A percentile compares a stretch with the other conserved stretches of the same genome.
Conservation (phyloP, 805 yeast genomes). For the Hanseniaspora vineae region DNA sequence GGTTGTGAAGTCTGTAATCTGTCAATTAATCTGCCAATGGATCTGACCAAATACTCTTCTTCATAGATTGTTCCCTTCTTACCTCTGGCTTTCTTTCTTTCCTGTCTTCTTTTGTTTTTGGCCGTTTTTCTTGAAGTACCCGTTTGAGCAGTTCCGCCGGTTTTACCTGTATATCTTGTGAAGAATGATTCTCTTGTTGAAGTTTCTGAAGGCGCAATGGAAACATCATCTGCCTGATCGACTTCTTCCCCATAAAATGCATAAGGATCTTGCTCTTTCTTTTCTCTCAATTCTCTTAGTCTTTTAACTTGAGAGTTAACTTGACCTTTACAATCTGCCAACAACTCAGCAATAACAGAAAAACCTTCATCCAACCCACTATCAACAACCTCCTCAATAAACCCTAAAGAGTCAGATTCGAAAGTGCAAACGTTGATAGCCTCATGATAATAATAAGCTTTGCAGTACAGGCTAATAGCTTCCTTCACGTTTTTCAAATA, state of each 20-base stretch:
- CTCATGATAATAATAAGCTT: conserved; percentile 58
- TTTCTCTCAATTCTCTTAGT: conserved; percentile 69
- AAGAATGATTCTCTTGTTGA: conserved; percentile 87
- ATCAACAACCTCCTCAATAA: conserved; percentile 51
- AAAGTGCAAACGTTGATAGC: conserved; percentile 57
- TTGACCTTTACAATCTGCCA: conserved; percentile 91
- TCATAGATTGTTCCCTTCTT: conserved; percentile 96
- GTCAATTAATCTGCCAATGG: conserved; percentile 78
- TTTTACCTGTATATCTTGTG: conserved; percentile 93
- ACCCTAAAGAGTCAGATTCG: conserved; percentile 27
- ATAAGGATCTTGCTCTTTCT: conserved; percentile 75
- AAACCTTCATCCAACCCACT: conserved; percentile 76
- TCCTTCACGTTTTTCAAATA: conserved; percentile 48
- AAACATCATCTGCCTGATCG: conserved; percentile 85
- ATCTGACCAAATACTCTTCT: conserved; percentile 83
- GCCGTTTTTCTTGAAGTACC: conserved; percentile 90
- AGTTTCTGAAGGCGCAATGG: conserved; percentile 88
- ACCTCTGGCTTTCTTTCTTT: conserved; percentile 90
- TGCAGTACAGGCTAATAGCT: conserved; percentile 58
- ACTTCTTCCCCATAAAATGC: conserved; percentile 65
- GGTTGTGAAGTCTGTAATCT: conserved; percentile 60
- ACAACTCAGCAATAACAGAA: conserved; percentile 70
- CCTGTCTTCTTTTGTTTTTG: conserved; percentile 88
- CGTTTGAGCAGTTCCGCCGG: conserved; percentile 89
- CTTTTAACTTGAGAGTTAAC: conserved; percentile 70